Evolutionary conservation across 257 asterid species (phyloP), one percentile per base, ranked within the genome.

Genomic region (Ilex asprella): DNA sequence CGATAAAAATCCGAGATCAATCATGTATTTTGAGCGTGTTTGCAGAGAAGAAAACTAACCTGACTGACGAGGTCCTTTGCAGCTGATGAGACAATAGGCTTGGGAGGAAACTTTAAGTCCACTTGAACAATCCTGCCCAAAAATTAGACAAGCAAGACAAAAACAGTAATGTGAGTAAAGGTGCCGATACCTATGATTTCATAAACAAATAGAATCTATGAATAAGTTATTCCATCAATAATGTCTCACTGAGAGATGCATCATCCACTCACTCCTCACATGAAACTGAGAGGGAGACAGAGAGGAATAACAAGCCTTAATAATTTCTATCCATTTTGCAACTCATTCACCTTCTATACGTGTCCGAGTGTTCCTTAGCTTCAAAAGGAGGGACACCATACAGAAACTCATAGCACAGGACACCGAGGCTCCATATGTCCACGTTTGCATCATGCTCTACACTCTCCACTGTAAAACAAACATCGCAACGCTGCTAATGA

Each of bases 401-500:
- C 32, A 93, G 82, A 77, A 93, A 93, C 65, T 93, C 99, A 60
- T 86, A 93, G 84, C 99, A 89, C 12, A 93, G 82, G 64, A 93
- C 81, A 54, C 99, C 99, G 14, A 93, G 96, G 73, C 97, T 89
- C 99, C 97, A 93, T 65, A 93, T 89, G 66, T 93, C 99, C 62
- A 93, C 99, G 77, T 63, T 87, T 15, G 97, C 86, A 14, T 93
- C 99, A 69, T 93, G 99, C 79, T 89, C 99, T 67, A 72, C 91
- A 58, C 96, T 93, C 80, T 87, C 97, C 82, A 93, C 99, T 93
- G 67, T 56, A 73, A 63, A 70, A 66, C 59, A 29, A 30, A n/a
- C 39, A 43, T 66, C 30, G 29, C 1, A 30, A 4, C 41, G 8
- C 41, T 35, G 41, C 8, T 8, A 0, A 35, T 35, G 8, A 35